These are phyloP conservation scores for Bonnemaisonia californica DNA, from an alignment of 31 red algal species.

Conservation along the genomic window DNA sequence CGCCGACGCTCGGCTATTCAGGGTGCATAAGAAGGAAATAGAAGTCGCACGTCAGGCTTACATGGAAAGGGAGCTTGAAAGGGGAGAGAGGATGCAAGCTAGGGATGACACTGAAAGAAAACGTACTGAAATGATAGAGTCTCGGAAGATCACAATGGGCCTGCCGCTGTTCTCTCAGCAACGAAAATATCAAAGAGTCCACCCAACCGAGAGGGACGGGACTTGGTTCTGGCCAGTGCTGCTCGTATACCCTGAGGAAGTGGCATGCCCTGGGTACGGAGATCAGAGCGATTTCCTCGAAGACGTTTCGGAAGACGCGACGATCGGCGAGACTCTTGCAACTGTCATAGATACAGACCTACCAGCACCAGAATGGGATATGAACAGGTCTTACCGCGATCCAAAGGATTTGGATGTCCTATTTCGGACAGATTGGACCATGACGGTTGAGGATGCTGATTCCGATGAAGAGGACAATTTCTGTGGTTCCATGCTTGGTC, in stretches of 20 bases:
- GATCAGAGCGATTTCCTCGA: slow-evolving; percentile 81
- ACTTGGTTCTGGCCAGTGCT: slow-evolving; percentile 82
- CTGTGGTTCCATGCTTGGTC: slow-evolving; percentile 43
- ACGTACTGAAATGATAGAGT: slow-evolving; percentile 45
- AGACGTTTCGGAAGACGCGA: slow-evolving; percentile 54
- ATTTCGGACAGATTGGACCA: slow-evolving; percentile 63
- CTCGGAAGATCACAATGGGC: slow-evolving; percentile 52
- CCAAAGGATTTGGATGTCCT: slow-evolving; percentile 36
- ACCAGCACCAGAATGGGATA: slow-evolving; percentile 46
- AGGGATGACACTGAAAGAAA: slow-evolving; percentile 30
- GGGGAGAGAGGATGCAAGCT: slow-evolving; percentile 18
- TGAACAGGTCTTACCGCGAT: slow-evolving; percentile 39
- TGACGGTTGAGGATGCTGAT: slow-evolving; percentile 43
- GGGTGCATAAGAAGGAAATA: not conserved
- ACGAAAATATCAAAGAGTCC: slow-evolving; percentile 33
- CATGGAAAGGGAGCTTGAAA: not conserved
- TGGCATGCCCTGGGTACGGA: slow-evolving; percentile 36
- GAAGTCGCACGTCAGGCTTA: not conserved
- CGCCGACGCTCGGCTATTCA: slow-evolving; percentile 26
- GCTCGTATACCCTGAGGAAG: slow-evolving; percentile 79
- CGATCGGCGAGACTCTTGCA: slow-evolving; percentile 37
- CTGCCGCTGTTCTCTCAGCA: slow-evolving; percentile 83
- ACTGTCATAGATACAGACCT: slow-evolving; percentile 33
- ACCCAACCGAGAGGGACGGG: slow-evolving; percentile 37
- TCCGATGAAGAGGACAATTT: slow-evolving; percentile 44